A percentile compares a stretch with the other conserved stretches of the same genome.
phyloP scores from a whole-genome alignment of 1,139 yeast species.

The Saccharomyces hybrid region DNA sequence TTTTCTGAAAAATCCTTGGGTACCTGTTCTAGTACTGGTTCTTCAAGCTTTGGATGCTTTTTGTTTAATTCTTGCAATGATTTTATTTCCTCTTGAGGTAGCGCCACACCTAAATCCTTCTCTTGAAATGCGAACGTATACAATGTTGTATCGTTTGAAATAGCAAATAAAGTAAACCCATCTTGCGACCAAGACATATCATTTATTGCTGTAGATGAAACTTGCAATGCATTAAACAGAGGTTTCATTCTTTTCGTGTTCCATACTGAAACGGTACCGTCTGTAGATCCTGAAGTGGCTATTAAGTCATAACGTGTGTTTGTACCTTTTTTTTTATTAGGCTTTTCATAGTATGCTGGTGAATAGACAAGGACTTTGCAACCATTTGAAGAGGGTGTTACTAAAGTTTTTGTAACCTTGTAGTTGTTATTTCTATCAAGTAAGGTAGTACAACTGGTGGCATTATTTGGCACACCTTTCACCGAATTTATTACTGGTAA shows the following conservation, averaged over 20 bases:
- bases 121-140: slow-evolving; percentile 44
- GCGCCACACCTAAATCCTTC: slow-evolving; percentile 45
- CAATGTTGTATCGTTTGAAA: slow-evolving; percentile 49
- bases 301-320: slow-evolving; percentile 46
- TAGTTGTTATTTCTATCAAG: slow-evolving; percentile 34
- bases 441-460: slow-evolving; percentile 24
- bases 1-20: slow-evolving; percentile 8
- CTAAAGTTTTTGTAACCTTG: slow-evolving; percentile 43
- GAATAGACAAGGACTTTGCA: slow-evolving; percentile 52
- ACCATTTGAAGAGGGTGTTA: slow-evolving; percentile 48
- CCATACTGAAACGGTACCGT: slow-evolving; percentile 80
- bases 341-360: slow-evolving; percentile 38
- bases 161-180: slow-evolving; percentile 45
- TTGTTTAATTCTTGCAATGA: slow-evolving; percentile 18
- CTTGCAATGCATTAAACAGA: slow-evolving; percentile 57
- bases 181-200: slow-evolving; percentile 66
- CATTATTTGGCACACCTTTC: slow-evolving; percentile 16
- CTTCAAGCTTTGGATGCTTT: slow-evolving; percentile 19
- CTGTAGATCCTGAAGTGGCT: slow-evolving; percentile 78
- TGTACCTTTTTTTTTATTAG: slow-evolving; percentile 20
- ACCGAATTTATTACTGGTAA: slow-evolving; percentile 30
- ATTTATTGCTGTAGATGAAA: slow-evolving; percentile 52
- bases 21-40: slow-evolving; percentile 14
- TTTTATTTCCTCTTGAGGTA: slow-evolving; percentile 20
- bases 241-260: slow-evolving; percentile 73